Evolutionary conservation across 1,284 basidiomycete genomes (phyloP).

Genomic region (Macrocystidia cucumis): DNA sequence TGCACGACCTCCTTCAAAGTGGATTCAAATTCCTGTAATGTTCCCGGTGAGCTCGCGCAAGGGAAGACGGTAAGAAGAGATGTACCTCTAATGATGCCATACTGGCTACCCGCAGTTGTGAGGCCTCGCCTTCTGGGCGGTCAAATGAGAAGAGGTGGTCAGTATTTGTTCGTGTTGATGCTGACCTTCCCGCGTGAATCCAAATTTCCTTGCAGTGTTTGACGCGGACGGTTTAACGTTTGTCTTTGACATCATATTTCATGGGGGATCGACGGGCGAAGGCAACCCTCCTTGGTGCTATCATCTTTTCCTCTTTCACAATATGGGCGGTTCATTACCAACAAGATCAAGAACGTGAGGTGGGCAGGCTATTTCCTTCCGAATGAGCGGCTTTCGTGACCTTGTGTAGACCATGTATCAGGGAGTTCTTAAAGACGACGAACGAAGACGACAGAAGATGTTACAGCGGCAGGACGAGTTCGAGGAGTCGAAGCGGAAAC

Average conservation of each 20-base stretch:
- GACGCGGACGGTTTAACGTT: conserved; percentile 8
- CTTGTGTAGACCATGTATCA: conserved; percentile 75
- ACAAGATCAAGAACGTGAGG: conserved; percentile 82
- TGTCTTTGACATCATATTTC: conserved; percentile 4
- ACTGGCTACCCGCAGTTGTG: conserved; percentile 5
- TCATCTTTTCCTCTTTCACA: conserved; percentile 60
- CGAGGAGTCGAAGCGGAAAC: conserved; percentile 56
- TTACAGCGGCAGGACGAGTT: conserved; percentile 58
- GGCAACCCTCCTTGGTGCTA: conserved; percentile 65
- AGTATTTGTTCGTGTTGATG: conserved; percentile 28
- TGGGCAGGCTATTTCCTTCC: conserved; percentile 22
- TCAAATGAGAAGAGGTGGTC: conserved; percentile 9
- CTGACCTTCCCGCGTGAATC: too few species aligned
- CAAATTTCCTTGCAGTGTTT: too few species aligned
- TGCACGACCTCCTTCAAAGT: conserved; percentile 73
- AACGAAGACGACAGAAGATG: conserved; percentile 68
- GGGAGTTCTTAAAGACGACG: conserved; percentile 85
- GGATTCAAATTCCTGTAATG: conserved; percentile 64
- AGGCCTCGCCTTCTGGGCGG: conserved; percentile 8
- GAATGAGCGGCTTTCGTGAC: conserved; percentile 6
- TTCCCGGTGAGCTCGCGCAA: conserved; percentile 4
- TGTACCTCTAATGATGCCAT: conserved; percentile 27
- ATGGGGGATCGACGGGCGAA: conserved; percentile 69
- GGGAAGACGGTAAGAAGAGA: conserved; percentile 1
- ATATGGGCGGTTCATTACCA: conserved; percentile 92